Conservation (phyloP, 2,329 filamentous ascomycete genomes). For the Aspergillus sp. region DNA sequence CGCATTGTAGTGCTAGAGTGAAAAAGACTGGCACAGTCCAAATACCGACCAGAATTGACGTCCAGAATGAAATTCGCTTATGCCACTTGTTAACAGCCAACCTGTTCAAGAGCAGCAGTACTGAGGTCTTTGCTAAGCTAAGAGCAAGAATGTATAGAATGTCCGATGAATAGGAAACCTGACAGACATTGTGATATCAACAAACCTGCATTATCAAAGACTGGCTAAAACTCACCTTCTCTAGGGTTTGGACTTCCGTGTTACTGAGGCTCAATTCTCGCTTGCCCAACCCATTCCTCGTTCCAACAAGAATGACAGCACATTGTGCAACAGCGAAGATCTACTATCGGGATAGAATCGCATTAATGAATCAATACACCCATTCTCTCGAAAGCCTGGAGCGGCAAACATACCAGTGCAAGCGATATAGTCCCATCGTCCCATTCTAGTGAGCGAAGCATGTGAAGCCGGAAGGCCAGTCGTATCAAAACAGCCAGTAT, state of each 20-base stretch:
- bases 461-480: neutral
- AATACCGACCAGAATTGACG: neutral
- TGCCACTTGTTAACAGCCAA: neutral
- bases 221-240: neutral
- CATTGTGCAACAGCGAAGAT: neutral
- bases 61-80: neutral
- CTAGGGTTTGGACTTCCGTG: neutral
- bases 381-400: neutral
- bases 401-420: neutral
- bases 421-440: neutral
- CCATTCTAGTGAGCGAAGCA: slow-evolving; percentile 1
- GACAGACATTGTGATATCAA: neutral
- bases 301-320: neutral
- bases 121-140: neutral
- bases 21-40: neutral
- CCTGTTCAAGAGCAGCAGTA: neutral
- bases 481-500: neutral
- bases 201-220: neutral
- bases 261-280: neutral
- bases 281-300: neutral
- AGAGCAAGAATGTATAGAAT: neutral
- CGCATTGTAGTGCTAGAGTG: neutral
- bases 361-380: neutral
- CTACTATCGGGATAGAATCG: neutral
- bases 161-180: neutral